These are phyloP conservation scores for Lathyrus sativus DNA, from an alignment of 306 rosid genomes.

Conservation along the genomic window DNA sequence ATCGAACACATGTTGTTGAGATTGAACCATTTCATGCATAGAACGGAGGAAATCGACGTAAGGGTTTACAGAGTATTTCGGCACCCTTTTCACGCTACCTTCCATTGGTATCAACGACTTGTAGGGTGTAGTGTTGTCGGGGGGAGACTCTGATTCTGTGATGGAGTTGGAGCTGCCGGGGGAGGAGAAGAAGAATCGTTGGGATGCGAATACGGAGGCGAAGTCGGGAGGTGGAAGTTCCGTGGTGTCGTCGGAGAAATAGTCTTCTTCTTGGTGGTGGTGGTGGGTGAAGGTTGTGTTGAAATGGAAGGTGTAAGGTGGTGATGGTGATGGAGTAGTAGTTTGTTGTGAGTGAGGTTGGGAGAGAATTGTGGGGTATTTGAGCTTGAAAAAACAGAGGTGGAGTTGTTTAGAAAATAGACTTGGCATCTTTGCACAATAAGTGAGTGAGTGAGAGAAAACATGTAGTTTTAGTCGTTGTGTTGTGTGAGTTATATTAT, in stretches of 20 bases:
- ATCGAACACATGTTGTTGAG: conserved; percentile 47
- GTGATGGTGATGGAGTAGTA: conserved; percentile 11
- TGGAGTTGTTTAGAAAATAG: conserved; percentile 55
- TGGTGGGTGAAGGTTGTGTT: conserved; percentile 33
- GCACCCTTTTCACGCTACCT: conserved; percentile 50
- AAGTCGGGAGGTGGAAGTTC: conserved; percentile 60
- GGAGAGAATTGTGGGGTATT: conserved; percentile 51
- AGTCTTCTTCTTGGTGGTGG: conserved; percentile 41
- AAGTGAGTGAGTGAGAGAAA: neutral
- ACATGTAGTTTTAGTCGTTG: neutral
- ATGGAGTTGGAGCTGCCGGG: conserved; percentile 92
- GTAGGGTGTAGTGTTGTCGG: conserved; percentile 34
- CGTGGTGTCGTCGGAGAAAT: conserved; percentile 44
- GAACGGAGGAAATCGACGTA: conserved; percentile 70
- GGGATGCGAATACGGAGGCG: conserved; percentile 67
- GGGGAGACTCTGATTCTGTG: conserved; percentile 54
- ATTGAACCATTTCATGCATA: conserved; percentile 85
- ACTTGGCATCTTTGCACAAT: conserved; percentile 47
- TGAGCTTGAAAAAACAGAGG: conserved; percentile 74
- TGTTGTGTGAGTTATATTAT: neutral
- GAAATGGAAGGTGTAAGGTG: conserved; percentile 35
- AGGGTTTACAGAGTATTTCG: conserved; percentile 71
- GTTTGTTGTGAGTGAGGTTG: conserved; percentile 35
- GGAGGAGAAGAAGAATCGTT: conserved; percentile 89
- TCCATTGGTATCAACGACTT: conserved; percentile 25